Conservation (phyloP, 805 yeast genomes). For the Myxozyma geophila region DNA sequence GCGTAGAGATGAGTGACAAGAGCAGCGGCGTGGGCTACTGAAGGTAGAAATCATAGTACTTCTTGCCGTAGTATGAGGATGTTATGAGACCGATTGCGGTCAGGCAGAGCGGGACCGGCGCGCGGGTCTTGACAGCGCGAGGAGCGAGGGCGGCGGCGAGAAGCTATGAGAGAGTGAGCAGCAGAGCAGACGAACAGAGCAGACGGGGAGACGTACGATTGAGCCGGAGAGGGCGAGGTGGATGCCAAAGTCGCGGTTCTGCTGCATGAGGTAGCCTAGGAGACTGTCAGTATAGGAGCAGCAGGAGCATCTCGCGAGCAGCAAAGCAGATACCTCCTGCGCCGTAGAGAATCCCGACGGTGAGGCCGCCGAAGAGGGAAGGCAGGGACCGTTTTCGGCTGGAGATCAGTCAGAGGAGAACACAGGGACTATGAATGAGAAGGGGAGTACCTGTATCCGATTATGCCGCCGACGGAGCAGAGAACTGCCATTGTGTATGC, state of each 20-base stretch:
- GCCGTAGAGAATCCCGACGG: constrained; percentile 47
- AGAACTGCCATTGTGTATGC: constrained; percentile 72
- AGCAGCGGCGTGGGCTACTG: not conserved
- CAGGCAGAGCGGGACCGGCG: constrained; percentile 76
- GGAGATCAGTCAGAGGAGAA: not conserved
- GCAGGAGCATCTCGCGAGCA: constrained; percentile 49
- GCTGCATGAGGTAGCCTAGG: constrained; percentile 67
- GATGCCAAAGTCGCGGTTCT: constrained; percentile 78
- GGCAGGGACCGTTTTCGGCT: constrained; percentile 73
- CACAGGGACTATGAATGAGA: not conserved
- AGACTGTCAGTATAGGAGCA: not conserved
- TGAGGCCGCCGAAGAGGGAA: constrained; percentile 76
- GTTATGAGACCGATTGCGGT: constrained; percentile 66
- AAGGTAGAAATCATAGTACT: constrained; percentile 72
- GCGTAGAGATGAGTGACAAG: not conserved
- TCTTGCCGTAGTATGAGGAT: constrained; percentile 69
- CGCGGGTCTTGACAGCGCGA: constrained; percentile 65
- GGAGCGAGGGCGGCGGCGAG: constrained; percentile 74
- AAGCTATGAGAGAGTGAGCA: constrained; percentile 12
- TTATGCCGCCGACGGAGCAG: constrained; percentile 69
- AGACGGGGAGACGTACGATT: constrained; percentile 44
- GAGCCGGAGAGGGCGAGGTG: constrained; percentile 80
- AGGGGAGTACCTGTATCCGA: constrained; percentile 60
- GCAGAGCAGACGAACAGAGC: not conserved
- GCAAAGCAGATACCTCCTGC: constrained; percentile 42